These are phyloP conservation scores for Corylus avellana DNA, from an alignment of 306 rosid species.

Conservation along the genomic window DNA sequence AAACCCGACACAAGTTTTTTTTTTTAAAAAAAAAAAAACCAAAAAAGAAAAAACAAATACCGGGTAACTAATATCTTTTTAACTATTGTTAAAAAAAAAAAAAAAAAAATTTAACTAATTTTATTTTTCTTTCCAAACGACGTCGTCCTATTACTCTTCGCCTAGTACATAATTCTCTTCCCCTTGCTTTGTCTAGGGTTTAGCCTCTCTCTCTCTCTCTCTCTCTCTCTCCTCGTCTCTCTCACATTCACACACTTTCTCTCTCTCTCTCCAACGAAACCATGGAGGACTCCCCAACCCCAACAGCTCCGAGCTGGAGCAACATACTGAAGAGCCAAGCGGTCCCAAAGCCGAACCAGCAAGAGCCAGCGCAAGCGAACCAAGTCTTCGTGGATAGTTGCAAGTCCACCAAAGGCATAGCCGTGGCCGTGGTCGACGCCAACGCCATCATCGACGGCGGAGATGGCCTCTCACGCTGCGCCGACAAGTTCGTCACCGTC, in stretches of 20 bases:
- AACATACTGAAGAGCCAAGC: slow-evolving; percentile 56
- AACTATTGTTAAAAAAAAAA: too few relatives aligned
- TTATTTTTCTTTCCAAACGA: not conserved
- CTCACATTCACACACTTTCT: too few relatives aligned
- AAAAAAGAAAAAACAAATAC: not conserved
- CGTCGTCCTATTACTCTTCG: not conserved
- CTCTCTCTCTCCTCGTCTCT: too few relatives aligned
- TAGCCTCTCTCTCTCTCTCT: not conserved
- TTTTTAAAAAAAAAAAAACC: too few relatives aligned
- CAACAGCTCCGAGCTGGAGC: slow-evolving; percentile 54
- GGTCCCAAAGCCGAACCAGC: slow-evolving; percentile 40
- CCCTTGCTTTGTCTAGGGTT: slow-evolving; percentile 30
- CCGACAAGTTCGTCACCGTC: slow-evolving; percentile 50
- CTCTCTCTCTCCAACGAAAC: not conserved
- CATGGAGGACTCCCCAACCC: slow-evolving; percentile 45
- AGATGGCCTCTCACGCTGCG: slow-evolving; percentile 38
- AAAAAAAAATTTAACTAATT: too few relatives aligned
- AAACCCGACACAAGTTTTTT: too few relatives aligned
- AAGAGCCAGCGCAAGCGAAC: slow-evolving; percentile 23
- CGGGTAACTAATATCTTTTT: not conserved
- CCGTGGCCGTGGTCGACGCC: slow-evolving; percentile 54
- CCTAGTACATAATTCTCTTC: not conserved
- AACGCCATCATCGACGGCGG: slow-evolving; percentile 54
- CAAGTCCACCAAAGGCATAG: slow-evolving; percentile 49
- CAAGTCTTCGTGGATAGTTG: slow-evolving; percentile 46